A percentile compares a stretch with the other conserved stretches of the same genome.
Evolutionary conservation across 305 asterid genomes (phyloP).

Genomic region (Ajuga reptans): DNA sequence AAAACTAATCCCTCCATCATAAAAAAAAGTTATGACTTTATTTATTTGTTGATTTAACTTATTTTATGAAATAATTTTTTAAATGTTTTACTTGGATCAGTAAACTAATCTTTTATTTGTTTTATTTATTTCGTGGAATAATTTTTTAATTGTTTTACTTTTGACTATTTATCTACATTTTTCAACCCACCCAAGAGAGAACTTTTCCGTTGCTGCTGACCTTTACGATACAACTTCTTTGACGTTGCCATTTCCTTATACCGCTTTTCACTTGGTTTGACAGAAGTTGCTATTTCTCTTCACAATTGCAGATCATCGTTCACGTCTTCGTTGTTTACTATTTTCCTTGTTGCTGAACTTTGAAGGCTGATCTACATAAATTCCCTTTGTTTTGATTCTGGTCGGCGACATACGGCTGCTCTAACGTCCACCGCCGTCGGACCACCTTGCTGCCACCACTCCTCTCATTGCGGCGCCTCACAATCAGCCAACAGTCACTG

Average conservation of each 20-base stretch:
- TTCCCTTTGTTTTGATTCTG: not conserved
- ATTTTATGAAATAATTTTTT: no score
- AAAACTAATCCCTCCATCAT: no score
- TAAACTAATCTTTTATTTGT: no score
- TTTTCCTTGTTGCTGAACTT: not conserved
- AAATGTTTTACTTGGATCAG: no score
- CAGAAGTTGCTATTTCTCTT: not conserved
- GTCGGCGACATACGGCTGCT: not conserved
- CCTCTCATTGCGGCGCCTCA: not conserved
- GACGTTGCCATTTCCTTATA: not conserved
- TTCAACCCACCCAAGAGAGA: no score
- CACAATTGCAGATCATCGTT: not conserved
- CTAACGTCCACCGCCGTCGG: not conserved
- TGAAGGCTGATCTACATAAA: not conserved
- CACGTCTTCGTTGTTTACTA: not conserved
- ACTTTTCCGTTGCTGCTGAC: not conserved
- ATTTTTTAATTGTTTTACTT: no score
- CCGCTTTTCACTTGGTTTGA: not conserved
- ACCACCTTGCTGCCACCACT: conserved; percentile 10
- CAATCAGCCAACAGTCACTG: not conserved
- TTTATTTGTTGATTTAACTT: no score
- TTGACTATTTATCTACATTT: no score
- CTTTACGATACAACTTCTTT: not conserved
- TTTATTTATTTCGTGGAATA: no score
- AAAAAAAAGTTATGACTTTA: no score